These are phyloP conservation scores for Brachypodium distachyon DNA, from an alignment of 202 grass and related monocot genomes.

Conservation along the genomic window DNA sequence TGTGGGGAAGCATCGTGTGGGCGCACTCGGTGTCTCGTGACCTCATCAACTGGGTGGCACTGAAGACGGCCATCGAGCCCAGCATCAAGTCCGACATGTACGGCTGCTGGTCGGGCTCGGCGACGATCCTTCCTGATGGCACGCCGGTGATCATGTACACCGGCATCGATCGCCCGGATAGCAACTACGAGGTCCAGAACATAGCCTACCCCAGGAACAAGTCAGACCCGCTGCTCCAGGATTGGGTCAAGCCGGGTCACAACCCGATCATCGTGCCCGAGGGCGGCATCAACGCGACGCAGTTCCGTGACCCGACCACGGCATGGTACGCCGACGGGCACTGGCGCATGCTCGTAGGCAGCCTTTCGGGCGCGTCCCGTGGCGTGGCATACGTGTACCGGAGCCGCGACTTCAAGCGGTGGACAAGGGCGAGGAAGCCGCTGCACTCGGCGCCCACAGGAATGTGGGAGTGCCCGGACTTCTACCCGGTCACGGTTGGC, in stretches of 20 bases:
- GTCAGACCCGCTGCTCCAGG: slow-evolving; percentile 45
- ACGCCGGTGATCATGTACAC: slow-evolving; percentile 61
- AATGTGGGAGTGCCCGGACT: slow-evolving; percentile 80
- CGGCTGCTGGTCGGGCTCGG: slow-evolving; percentile 69
- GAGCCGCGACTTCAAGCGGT: slow-evolving; percentile 43
- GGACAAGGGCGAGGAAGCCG: slow-evolving; percentile 28
- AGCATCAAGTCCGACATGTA: slow-evolving; percentile 40
- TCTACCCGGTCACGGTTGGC: slow-evolving; percentile 33
- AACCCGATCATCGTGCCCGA: slow-evolving; percentile 52
- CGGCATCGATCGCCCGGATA: slow-evolving; percentile 8
- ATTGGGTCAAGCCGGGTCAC: slow-evolving; percentile 50
- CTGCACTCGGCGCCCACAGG: slow-evolving; percentile 48
- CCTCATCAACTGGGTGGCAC: slow-evolving; percentile 54
- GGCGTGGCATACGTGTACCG: slow-evolving; percentile 60
- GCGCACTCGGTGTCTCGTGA: slow-evolving; percentile 52
- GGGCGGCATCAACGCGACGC: slow-evolving; percentile 38
- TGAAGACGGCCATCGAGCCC: slow-evolving; percentile 34
- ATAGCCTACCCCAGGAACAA: slow-evolving; percentile 38
- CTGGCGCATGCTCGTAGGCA: slow-evolving; percentile 45
- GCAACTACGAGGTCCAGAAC: slow-evolving; percentile 57
- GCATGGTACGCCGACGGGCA: slow-evolving; percentile 29
- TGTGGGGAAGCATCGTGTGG: slow-evolving; percentile 72
- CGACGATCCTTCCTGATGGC: slow-evolving; percentile 34
- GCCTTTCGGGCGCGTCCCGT: background rate
- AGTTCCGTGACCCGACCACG: slow-evolving; percentile 65